Evolutionary conservation across 176 grass and related monocot genomes (phyloP).

Genomic region (barley (Hordeum vulgare)): MorexV3_pseudomolecules_assembly NC_058519.1:158976713-158977212

Average conservation of each 20-base stretch:
- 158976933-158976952: conserved; percentile 99
- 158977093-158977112: neutral
- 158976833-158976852: neutral
- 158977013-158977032: neutral
- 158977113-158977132: neutral
- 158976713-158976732: conserved; percentile 26
- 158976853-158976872: neutral
- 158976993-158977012: neutral
- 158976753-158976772: neutral
- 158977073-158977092: neutral
- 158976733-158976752: conserved; percentile 21
- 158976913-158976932: conserved; percentile 70
- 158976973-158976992: conserved; percentile 92
- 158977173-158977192: neutral
- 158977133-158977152: neutral
- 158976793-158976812: neutral
- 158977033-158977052: neutral
- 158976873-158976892: conserved; percentile 62
- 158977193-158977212: neutral
- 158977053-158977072: neutral
- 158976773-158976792: neutral
- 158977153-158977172: conserved; percentile 20
- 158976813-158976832: neutral
- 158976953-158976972: conserved; percentile 84
- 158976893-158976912: conserved; percentile 91